Evolutionary conservation across 208 protist species (phyloP).

Genomic region (Acanthamoeba castellanii): DNA sequence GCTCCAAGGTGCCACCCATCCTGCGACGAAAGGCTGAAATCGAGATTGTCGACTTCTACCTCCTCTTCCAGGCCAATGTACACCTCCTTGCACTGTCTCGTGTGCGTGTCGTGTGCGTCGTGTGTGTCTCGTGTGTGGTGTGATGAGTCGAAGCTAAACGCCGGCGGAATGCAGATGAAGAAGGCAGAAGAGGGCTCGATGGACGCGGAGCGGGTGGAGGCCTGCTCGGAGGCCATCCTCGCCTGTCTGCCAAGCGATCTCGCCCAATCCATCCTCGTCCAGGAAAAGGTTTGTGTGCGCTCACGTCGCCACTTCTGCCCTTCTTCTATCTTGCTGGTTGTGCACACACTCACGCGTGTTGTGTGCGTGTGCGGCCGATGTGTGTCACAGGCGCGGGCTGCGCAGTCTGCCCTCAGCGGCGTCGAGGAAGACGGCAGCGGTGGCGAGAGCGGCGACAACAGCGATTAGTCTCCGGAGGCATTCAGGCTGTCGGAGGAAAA

Average conservation of each 20-base stretch:
- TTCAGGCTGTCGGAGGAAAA: too few relatives aligned
- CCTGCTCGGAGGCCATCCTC: slow-evolving; percentile 49
- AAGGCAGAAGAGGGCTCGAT: slow-evolving; percentile 8
- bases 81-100: background rate
- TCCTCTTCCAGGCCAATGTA: slow-evolving; percentile 42
- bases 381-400: background rate
- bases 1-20: slow-evolving; percentile 29
- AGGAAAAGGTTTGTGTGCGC: slow-evolving; percentile 12
- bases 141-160: background rate
- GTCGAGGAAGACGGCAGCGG: background rate
- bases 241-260: slow-evolving; percentile 20
- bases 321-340: background rate
- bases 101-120: background rate
- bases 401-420: background rate
- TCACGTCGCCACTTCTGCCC: background rate
- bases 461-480: background rate
- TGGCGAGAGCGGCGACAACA: slow-evolving; percentile 29
- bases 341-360: background rate
- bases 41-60: slow-evolving; percentile 50
- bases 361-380: background rate
- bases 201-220: background rate
- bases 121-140: too few relatives aligned
- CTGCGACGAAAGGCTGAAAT: slow-evolving; percentile 53
- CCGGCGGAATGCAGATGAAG: background rate
- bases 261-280: slow-evolving; percentile 36